Percentiles rank a stretch among this genome's conserved stretches.
phyloP scores from a whole-genome alignment of 1,284 basidiomycete species.

The Puccinia hordei region DNA sequence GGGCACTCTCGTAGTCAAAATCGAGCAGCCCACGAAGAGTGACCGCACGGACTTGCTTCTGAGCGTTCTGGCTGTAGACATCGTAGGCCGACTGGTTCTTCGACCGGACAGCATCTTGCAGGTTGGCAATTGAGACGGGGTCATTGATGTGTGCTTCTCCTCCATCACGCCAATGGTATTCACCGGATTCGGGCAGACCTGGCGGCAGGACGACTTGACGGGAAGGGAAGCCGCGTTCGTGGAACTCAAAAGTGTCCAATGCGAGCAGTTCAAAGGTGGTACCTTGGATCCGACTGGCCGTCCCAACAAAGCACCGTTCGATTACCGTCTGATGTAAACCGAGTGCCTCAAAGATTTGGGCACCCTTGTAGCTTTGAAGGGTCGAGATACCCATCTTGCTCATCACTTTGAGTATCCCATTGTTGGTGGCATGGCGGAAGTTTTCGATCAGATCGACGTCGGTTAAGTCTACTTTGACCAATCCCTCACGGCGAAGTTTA shows the following conservation, averaged over 20 bases:
- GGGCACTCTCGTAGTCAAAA: constrained; percentile 74
- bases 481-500: constrained; percentile 81
- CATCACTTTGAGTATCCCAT: constrained; percentile 95
- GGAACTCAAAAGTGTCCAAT: constrained; percentile 91
- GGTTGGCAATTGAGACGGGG: constrained; percentile 80
- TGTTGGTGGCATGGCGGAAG: constrained; percentile 80
- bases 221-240: constrained; percentile 87
- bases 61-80: constrained; percentile 81
- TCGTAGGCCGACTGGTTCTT: constrained; percentile 89
- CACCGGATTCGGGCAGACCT: constrained; percentile 91
- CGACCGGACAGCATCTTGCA: constrained; percentile 94
- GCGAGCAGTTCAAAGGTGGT: constrained; percentile 89
- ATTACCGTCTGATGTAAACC: constrained; percentile 87
- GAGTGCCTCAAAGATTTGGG: constrained; percentile 93
- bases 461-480: constrained; percentile 79
- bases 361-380: constrained; percentile 91
- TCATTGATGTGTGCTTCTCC: constrained; percentile 98
- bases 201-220: constrained; percentile 74
- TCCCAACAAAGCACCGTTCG: constrained; percentile 85
- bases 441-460: constrained; percentile 75
- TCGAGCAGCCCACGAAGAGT: constrained; percentile 89
- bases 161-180: constrained; percentile 95
- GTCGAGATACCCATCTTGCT: constrained; percentile 98
- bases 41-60: constrained; percentile 75
- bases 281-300: constrained; percentile 89